A percentile compares a stretch with the other conserved stretches of the same genome.
Evolutionary conservation across 306 rosid species (phyloP).

Genomic region (Sophora flavescens): DNA sequence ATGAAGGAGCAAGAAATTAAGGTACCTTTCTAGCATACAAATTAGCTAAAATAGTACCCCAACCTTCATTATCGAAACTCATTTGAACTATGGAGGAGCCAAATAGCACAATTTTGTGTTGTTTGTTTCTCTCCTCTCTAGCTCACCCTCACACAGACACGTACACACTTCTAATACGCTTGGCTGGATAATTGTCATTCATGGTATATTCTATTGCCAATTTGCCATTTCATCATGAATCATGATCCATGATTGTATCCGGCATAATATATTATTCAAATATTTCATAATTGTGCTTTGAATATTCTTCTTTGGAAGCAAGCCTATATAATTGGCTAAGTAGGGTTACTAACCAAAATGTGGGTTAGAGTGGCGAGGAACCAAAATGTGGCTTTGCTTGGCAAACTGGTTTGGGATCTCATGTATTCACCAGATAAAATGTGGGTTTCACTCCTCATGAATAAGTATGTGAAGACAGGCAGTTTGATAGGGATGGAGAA

Average conservation of each 20-base stretch:
- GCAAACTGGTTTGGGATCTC: too few species aligned
- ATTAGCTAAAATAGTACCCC: constrained; percentile 82
- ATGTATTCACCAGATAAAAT: too few species aligned
- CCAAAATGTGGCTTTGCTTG: too few species aligned
- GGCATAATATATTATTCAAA: neutral
- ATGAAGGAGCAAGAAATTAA: neutral
- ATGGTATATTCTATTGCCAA: neutral
- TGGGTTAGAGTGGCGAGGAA: too few species aligned
- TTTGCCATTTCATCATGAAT: neutral
- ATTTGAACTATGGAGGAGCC: constrained; percentile 82
- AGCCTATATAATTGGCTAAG: neutral
- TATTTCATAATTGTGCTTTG: neutral
- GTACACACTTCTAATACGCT: neutral
- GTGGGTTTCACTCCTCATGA: too few species aligned
- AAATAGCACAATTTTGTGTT: constrained; percentile 80
- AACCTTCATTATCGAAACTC: constrained; percentile 67
- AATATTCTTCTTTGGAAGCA: neutral
- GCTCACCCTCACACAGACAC: constrained; percentile 18
- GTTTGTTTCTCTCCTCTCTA: neutral
- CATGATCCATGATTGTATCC: neutral
- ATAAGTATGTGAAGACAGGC: too few species aligned
- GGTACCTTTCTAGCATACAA: constrained; percentile 72
- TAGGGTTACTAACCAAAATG: too few species aligned
- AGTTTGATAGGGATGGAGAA: too few species aligned
- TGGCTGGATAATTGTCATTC: neutral